Evolutionary conservation across 768 basidiomycete species (phyloP), one percentile per base, ranked within the genome.

Genomic region (Lactarius evosmus): DNA sequence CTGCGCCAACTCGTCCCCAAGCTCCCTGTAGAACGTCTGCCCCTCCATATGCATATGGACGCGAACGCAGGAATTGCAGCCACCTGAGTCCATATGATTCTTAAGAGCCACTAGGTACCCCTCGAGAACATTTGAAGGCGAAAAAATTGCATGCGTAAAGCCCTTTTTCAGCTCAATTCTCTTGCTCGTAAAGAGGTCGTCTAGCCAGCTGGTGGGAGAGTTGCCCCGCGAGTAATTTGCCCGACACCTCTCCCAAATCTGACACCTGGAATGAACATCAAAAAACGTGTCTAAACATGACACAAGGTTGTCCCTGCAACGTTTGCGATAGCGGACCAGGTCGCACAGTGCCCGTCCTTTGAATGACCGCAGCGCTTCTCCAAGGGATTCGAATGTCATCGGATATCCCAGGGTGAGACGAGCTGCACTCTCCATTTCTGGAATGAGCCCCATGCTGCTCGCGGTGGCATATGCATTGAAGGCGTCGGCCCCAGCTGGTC

Each of bases 401-500:
- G 63, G 49, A 3, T 60, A 19, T 9, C 19, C 33, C 50, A 52
- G 11, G 9, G 58, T 60, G 16, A 60, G 58, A 25, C 17, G 9
- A 4, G 49, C 58, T 1, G 58, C 9, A 30, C 29, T 25, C 19
- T 36, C 36, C 46, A 50, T 50, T 49, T 60, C 58, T 30, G 50
- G 34, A 29, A 27, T 14, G 3, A 60, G 50, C 6, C 52, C 40
- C 30, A 50, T 19, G 7, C 44, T 44, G 32, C 58, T 66, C 9
- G 65, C 67, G 30, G 63, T 52, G 44, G 60, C 60, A 63, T 68
- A 70, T 2, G 68, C 54, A 12, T 63, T 63, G 36, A 64, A 61
- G 1, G 63, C 54, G 33, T 64, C 19, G 14, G 27, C 5, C 55
- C 41, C 36, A 60, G 49, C 49, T 14, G 17, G n/a, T 30, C 49